Percentiles rank a stretch among this genome's conserved stretches.
Conservation (phyloP, 352 stramenopile genomes). For the Phytophthora palmivora region DNA sequence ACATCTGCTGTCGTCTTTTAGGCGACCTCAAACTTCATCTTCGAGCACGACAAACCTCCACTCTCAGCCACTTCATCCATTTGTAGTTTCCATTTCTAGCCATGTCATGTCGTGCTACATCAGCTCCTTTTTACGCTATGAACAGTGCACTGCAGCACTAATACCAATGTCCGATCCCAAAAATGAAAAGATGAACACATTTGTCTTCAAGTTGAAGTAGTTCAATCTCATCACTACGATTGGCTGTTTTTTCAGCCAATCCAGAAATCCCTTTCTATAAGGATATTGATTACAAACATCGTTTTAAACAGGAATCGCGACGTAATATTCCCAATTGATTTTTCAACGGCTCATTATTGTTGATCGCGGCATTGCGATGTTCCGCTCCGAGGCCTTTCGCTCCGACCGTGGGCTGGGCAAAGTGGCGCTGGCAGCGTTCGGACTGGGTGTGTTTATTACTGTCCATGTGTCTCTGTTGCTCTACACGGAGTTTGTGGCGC, state of each 20-base stretch:
- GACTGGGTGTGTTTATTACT: conserved; percentile 75
- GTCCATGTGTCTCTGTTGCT: conserved; percentile 64
- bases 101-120: conserved; percentile 8
- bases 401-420: conserved; percentile 78
- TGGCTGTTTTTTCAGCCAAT: not conserved
- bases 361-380: conserved; percentile 44
- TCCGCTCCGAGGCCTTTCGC: conserved; percentile 78
- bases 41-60: conserved; percentile 16
- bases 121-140: not conserved
- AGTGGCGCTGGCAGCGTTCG: conserved; percentile 79
- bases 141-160: not conserved
- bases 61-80: not conserved
- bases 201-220: conserved; percentile 8
- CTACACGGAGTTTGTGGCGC: conserved; percentile 37
- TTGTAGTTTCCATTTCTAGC: not conserved
- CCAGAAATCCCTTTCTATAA: not conserved
- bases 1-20: conserved; percentile 39
- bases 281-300: conserved; percentile 1
- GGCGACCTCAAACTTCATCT: not conserved
- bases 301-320: not conserved
- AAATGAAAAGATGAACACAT: conserved; percentile 12
- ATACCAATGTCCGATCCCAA: no score
- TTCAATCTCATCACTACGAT: not conserved
- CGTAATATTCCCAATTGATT: conserved; percentile 8
- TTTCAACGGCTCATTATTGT: conserved; percentile 1